phyloP scores from a whole-genome alignment of 371 early-diverging fungal genomes.

The Mucor ambiguus region DNA sequence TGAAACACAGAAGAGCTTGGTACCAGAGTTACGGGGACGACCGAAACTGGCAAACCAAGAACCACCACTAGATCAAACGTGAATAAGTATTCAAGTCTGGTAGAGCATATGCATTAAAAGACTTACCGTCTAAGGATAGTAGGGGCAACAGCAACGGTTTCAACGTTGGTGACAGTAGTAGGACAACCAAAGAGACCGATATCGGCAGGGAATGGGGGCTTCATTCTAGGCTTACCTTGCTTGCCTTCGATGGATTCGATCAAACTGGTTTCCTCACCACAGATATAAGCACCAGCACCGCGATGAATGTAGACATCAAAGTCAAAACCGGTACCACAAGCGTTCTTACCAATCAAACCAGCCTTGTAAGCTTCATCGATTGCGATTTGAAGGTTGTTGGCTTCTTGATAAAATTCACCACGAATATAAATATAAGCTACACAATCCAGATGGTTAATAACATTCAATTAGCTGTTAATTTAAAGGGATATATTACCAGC shows the following conservation, averaged over 20 bases:
- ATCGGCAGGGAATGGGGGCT: conserved; percentile 99
- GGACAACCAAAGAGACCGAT: conserved; percentile 98
- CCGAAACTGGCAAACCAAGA: conserved; percentile 95
- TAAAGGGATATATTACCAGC: conserved; percentile 60
- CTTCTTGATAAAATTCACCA: conserved; percentile 98
- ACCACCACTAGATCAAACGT: conserved; percentile 65
- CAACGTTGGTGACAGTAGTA: conserved; percentile 97
- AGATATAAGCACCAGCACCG: conserved; percentile 98
- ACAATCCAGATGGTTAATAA: not conserved
- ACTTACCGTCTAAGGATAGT: conserved; percentile 85
- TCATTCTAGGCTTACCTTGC: conserved; percentile 97
- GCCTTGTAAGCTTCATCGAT: conserved; percentile 94
- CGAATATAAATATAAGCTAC: conserved; percentile 96
- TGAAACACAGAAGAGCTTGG: conserved; percentile 96
- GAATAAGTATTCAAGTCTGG: not conserved
- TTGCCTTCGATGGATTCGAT: conserved; percentile 98
- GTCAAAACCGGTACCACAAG: conserved; percentile 94
- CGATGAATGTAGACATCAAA: conserved; percentile 97
- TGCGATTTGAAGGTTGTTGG: conserved; percentile 91
- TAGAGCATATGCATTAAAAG: not conserved
- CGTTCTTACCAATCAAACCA: conserved; percentile 97
- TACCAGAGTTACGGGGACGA: conserved; percentile 91
- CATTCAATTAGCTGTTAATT: not conserved
- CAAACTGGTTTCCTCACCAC: conserved; percentile 97
- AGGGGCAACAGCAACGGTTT: conserved; percentile 97